Base-by-base conservation (phyloP, 768 basidiomycete species). In the Cubamyces sp. region DNA sequence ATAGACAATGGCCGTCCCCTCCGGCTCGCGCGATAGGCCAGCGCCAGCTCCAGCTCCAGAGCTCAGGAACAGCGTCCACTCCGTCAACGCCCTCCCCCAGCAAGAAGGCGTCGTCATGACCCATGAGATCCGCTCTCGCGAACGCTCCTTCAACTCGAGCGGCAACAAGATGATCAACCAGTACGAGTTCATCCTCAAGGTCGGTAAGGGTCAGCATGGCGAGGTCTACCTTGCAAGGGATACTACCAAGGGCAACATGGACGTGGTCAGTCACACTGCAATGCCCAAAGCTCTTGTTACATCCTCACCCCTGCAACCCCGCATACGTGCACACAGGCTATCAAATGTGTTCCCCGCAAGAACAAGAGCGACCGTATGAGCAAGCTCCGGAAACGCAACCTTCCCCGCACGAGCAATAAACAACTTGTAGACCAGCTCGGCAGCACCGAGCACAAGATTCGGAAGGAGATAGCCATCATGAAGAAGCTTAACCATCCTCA, bases 391-490 rank as follows among this genome's bases (percentile, higher is more conserved):
- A 81, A 72, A 66, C 74, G 77, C 48, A 77, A 77, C 52, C 68
- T 76, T 46, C 78, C 82, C 48, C 74, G 80, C 15, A 75, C 82
- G 4, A 71, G 75, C 16, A 84, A 85, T 62, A 76, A 81, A 0
- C 81, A 85, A 25, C 76, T 92, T n/a, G 82, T 82, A 4, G 88
- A 90, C 74, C 83, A 83, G 62, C 82, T 90, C 43, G 81, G 84
- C 60, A 88, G 85, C 23, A 86, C 86, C 30, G 93, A 94, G 71
- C 82, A 86, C 65, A 93, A 94, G 77, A 94, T 97, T 64, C 82
- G 87, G 67, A 89, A 88, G 74, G 96, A 98, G 77, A 95, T 98
- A 61, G 97, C 97, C 2, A 96, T 98, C 74, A 97, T 99, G 93
- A 98, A 98, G 80, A 96, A 97, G 72, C 90, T 92, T 69, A 79